Evolutionary conservation across 2,329 filamentous ascomycete genomes (phyloP).

Genomic region (Fonsecaea pedrosoi): DNA sequence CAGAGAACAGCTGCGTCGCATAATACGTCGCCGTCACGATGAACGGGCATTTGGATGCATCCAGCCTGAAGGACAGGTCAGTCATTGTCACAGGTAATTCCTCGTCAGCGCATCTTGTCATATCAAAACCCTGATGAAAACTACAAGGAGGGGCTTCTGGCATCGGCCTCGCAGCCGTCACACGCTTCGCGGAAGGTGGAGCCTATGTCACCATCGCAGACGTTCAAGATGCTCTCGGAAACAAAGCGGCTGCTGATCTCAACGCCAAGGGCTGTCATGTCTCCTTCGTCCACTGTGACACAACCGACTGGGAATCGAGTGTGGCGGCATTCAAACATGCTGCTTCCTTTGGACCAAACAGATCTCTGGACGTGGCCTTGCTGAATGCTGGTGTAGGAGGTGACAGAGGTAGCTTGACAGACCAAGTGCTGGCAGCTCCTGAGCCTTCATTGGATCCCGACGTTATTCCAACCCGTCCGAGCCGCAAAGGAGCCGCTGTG

Average conservation of each 20-base stretch:
- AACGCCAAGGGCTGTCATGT: constrained; percentile 32
- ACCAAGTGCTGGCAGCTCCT: constrained; percentile 25
- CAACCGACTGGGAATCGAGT: constrained; percentile 43
- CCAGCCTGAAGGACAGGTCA: constrained; percentile 21
- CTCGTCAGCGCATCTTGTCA: background rate
- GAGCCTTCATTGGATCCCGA: constrained; percentile 19
- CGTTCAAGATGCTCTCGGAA: constrained; percentile 12
- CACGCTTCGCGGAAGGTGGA: constrained; percentile 47
- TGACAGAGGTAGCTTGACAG: constrained; percentile 14
- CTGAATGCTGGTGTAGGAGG: constrained; percentile 43
- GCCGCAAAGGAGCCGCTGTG: constrained; percentile 38
- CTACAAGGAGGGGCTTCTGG: constrained; percentile 40
- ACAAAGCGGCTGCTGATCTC: constrained; percentile 9
- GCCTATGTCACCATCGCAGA: constrained; percentile 52
- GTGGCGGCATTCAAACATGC: constrained; percentile 44
- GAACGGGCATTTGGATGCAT: constrained; percentile 11
- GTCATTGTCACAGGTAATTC: constrained; percentile 32
- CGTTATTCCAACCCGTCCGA: constrained; percentile 29
- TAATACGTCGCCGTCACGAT: background rate
- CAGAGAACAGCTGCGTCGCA: background rate
- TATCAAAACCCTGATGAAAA: background rate
- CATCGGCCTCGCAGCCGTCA: constrained; percentile 48
- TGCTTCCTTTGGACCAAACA: constrained; percentile 36
- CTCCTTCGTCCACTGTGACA: constrained; percentile 43
- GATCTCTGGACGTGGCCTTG: constrained; percentile 44